A percentile compares a stretch with the other conserved stretches of the same genome.
Evolutionary conservation across 2,329 filamentous ascomycete genomes (phyloP).

Genomic region (Knufia petricola): DNA sequence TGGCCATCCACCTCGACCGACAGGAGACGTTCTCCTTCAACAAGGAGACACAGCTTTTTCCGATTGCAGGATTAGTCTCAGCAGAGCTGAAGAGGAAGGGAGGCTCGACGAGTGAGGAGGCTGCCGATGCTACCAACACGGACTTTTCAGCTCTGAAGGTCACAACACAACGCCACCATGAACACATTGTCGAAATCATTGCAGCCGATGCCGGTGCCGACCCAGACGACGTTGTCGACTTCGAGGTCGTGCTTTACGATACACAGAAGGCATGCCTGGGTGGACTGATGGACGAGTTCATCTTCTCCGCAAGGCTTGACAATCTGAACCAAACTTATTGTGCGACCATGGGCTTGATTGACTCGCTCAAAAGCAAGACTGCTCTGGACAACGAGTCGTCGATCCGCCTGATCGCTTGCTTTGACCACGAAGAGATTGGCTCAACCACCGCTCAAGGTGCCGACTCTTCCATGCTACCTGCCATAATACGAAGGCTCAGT

Average conservation of each 20-base stretch:
- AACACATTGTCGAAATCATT: slow-evolving; percentile 75
- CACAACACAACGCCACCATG: slow-evolving; percentile 75
- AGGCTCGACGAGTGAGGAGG: slow-evolving; percentile 27
- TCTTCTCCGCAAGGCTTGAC: slow-evolving; percentile 91
- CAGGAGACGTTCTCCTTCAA: slow-evolving; percentile 83
- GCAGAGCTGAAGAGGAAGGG: slow-evolving; percentile 74
- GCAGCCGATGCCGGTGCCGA: slow-evolving; percentile 66
- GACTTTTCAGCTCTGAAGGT: slow-evolving; percentile 65
- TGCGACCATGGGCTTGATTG: slow-evolving; percentile 72
- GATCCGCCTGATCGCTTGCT: slow-evolving; percentile 87
- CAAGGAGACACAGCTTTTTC: slow-evolving; percentile 93
- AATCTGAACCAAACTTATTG: slow-evolving; percentile 97
- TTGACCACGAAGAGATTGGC: slow-evolving; percentile 97
- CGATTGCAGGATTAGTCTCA: slow-evolving; percentile 77
- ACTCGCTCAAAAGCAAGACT: slow-evolving; percentile 56
- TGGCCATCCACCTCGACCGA: slow-evolving; percentile 89
- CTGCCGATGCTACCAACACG: slow-evolving; percentile 34
- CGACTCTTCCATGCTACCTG: slow-evolving; percentile 80
- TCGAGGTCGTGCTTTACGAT: slow-evolving; percentile 95
- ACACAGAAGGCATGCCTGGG: slow-evolving; percentile 84
- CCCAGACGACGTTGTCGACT: slow-evolving; percentile 70
- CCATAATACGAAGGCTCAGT: slow-evolving; percentile 76
- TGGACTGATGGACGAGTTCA: slow-evolving; percentile 83
- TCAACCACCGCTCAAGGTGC: slow-evolving; percentile 88
- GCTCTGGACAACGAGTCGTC: slow-evolving; percentile 65